Conservation (phyloP, 2,329 filamentous ascomycete genomes). For the Scolecobasidium constrictum region DNA sequence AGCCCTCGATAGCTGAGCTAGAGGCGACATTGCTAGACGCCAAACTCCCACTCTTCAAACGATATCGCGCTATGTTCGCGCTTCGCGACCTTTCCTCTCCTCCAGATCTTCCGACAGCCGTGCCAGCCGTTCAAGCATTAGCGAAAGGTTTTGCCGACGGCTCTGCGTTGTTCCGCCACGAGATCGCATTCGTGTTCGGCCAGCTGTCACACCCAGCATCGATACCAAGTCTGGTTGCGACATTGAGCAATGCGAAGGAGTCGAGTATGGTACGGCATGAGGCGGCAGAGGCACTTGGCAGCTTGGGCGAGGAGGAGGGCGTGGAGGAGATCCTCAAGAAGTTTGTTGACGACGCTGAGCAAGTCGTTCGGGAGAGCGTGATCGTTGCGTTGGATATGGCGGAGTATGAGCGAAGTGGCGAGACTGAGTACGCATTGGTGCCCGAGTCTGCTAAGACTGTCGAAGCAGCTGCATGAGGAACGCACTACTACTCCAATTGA, state of each 20-base stretch:
- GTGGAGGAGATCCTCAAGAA: slow-evolving; percentile 75
- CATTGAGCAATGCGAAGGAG: slow-evolving; percentile 69
- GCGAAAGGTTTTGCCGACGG: slow-evolving; percentile 76
- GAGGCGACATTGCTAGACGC: slow-evolving; percentile 71
- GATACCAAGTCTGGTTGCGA: slow-evolving; percentile 74
- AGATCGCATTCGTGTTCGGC: slow-evolving; percentile 96
- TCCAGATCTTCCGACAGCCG: slow-evolving; percentile 77
- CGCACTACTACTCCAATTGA: not conserved
- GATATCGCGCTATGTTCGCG: slow-evolving; percentile 97
- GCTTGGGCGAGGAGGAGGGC: slow-evolving; percentile 83
- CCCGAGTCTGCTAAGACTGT: slow-evolving; percentile 36
- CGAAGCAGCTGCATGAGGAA: slow-evolving; percentile 13
- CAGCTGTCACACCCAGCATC: slow-evolving; percentile 95
- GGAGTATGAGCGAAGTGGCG: slow-evolving; percentile 82
- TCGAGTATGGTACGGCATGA: slow-evolving; percentile 96
- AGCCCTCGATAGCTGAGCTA: slow-evolving; percentile 59
- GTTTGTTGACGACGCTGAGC: slow-evolving; percentile 83
- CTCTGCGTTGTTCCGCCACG: slow-evolving; percentile 91
- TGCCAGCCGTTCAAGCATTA: slow-evolving; percentile 76
- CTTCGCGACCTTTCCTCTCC: slow-evolving; percentile 91
- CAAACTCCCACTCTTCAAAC: slow-evolving; percentile 68
- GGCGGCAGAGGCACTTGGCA: slow-evolving; percentile 90
- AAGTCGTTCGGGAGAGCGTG: slow-evolving; percentile 88
- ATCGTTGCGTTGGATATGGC: slow-evolving; percentile 97
- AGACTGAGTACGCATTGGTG: slow-evolving; percentile 85